A percentile compares a stretch with the other conserved stretches of the same genome.
phyloP scores from a whole-genome alignment of 306 rosid species.

The Cucumis cinereus region DNA sequence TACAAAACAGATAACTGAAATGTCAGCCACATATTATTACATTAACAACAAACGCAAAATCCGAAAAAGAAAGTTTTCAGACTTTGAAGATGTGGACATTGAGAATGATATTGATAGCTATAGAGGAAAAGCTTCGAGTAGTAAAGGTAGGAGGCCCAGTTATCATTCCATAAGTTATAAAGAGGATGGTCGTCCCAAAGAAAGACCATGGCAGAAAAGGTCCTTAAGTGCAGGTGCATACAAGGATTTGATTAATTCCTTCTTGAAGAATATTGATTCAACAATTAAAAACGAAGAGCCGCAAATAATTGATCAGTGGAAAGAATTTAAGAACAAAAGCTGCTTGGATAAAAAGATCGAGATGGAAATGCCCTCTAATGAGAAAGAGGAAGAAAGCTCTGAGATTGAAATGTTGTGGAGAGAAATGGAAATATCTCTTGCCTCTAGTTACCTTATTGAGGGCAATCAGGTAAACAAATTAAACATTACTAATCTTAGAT shows the following conservation, averaged over 20 bases:
- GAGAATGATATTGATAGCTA: slow-evolving; percentile 21
- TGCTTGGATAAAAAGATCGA: slow-evolving; percentile 15
- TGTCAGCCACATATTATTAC: slow-evolving; percentile 21
- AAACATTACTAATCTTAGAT: not conserved
- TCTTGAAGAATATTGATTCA: slow-evolving; percentile 48
- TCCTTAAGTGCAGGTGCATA: slow-evolving; percentile 59
- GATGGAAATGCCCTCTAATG: slow-evolving; percentile 14
- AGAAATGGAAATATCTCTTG: slow-evolving; percentile 70
- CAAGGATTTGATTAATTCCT: slow-evolving; percentile 62
- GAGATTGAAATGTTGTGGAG: slow-evolving; percentile 70
- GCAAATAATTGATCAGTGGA: slow-evolving; percentile 63
- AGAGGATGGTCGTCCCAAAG: slow-evolving; percentile 18
- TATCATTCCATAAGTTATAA: slow-evolving; percentile 15
- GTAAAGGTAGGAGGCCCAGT: slow-evolving; percentile 16
- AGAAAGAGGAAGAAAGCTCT: slow-evolving; percentile 37
- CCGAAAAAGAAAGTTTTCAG: slow-evolving; percentile 23
- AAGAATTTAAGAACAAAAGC: slow-evolving; percentile 25
- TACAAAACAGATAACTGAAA: slow-evolving; percentile 18
- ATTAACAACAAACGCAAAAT: slow-evolving; percentile 20
- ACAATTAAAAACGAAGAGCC: slow-evolving; percentile 29
- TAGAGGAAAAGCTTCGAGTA: slow-evolving; percentile 26
- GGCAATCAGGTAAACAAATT: slow-evolving; percentile 36
- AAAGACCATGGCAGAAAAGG: slow-evolving; percentile 32
- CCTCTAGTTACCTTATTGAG: slow-evolving; percentile 54
- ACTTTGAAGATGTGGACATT: slow-evolving; percentile 33